These are phyloP conservation scores for Coriaria nepalensis DNA, from an alignment of 306 rosid genomes.

Conservation along the genomic window DNA sequence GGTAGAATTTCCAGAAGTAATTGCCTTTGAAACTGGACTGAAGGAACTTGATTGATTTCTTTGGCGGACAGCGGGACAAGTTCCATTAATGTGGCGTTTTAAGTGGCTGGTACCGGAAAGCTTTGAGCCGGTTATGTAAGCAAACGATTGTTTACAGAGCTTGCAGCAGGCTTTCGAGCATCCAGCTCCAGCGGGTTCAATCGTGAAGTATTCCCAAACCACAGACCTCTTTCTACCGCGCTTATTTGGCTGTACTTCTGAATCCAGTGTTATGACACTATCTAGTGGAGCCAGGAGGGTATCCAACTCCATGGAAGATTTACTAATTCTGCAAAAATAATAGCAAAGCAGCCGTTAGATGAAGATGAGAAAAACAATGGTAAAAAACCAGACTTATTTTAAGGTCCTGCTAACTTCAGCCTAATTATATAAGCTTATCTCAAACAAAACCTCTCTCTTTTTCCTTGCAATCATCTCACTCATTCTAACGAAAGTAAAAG, in stretches of 20 bases:
- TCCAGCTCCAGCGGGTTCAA: slow-evolving; percentile 50
- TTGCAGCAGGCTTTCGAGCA: slow-evolving; percentile 58
- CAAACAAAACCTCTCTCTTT: too few relatives aligned
- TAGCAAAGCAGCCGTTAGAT: background rate
- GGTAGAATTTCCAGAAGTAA: slow-evolving; percentile 19
- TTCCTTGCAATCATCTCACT: too few relatives aligned
- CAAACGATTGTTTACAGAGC: slow-evolving; percentile 64
- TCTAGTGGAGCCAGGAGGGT: slow-evolving; percentile 18
- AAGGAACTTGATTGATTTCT: slow-evolving; percentile 25
- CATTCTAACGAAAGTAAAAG: too few relatives aligned
- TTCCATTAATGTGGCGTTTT: slow-evolving; percentile 67
- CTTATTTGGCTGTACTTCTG: slow-evolving; percentile 33
- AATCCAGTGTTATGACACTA: slow-evolving; percentile 23
- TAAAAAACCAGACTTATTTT: too few relatives aligned
- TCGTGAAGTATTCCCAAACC: slow-evolving; percentile 81
- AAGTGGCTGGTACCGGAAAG: slow-evolving; percentile 80
- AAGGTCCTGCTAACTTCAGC: too few relatives aligned
- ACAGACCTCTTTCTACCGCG: slow-evolving; percentile 61
- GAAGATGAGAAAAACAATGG: too few relatives aligned
- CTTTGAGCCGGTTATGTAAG: slow-evolving; percentile 68
- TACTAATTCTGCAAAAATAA: slow-evolving; percentile 3
- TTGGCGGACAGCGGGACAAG: slow-evolving; percentile 59
- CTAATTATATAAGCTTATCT: too few relatives aligned
- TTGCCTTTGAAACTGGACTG: slow-evolving; percentile 15
- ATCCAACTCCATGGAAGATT: slow-evolving; percentile 29